Evolutionary conservation across 495 filamentous ascomycete species (phyloP), one percentile per base, ranked within the genome.

Genomic region (Penicillium goetzii): DNA sequence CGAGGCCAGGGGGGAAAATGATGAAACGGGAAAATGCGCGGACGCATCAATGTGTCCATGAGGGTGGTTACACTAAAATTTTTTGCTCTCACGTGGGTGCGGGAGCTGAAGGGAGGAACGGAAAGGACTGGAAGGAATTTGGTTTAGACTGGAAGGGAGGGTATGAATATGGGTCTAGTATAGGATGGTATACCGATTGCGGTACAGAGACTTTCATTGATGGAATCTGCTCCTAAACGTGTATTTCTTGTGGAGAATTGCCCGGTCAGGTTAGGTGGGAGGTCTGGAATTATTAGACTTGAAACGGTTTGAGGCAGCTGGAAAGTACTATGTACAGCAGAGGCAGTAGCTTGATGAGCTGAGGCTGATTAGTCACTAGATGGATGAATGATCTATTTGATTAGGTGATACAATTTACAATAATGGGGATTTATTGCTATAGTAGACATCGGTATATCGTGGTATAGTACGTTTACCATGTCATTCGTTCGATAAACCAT

Each of bases 11-110:
- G 28, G 56, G 56, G 58, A 28, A 26, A 10, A 36, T 10, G 62
- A 58, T 65, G 58, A 65, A 65, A 65, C 51, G 57, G 51, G 60
- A 21, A 45, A 62, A 41, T 62, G 40, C 57, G 62, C 41, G 51
- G n/a, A 26, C 25, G 47, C 12, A 17, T 50, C 14, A 26, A 26
- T 51, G 47, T 21, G 23, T 10, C 47, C 50, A 26, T n/a, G 36
- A 60, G 52, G 56, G 50, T 38, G 68, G 68, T 70, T 65, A 70
- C 68, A 70, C 68, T 52, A 63, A 50, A 58, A 62, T 58, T 62
- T 25, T 50, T 41, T 6, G 1, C 19, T 32, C 60, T 70, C 68
- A 63, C 68, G 65, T 65, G 68, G 62, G 15, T 51, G 45, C 45
- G 47, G 49, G 34, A 60, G 62, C 40, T 62, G 50, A 59, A 41